Evolutionary conservation across 2,329 filamentous ascomycete species (phyloP), one percentile per base, ranked within the genome.

Genomic region (Fusarium oxysporum): DNA sequence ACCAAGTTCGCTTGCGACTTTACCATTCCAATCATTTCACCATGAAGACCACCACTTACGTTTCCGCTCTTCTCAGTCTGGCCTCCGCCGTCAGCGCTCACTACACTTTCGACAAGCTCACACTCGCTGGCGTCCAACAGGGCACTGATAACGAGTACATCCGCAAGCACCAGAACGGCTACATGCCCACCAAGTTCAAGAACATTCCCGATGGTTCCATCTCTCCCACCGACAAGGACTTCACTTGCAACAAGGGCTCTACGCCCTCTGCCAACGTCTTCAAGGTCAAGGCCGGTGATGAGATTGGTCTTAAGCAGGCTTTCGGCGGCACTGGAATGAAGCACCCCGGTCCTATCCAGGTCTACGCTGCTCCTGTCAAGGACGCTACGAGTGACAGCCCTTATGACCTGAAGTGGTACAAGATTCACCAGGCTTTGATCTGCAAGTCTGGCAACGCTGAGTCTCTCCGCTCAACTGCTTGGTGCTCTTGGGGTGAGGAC

Each of bases 171-270:
- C 37, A 66, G 50, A 66, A 66, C 38, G 62, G 61, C 12, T 66
- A 66, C 38, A 66, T 66, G 63, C 63, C 63, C 28, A 66, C 62
- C 43, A 66, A 66, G 44, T 66, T 66, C 63, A 66, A 66, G 62
- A 10, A 10, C 23, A 58, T 50, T 0, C 63, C 62, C 44, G 62
- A 45, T 6, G 63, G 63, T 19, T 66, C 63, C 2, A 66, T 66
- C 37, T 66, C 63, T 5, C 63, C 63, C 50, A 59, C 19, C 62
- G 63, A 66, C 13, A 66, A 66, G 44, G 63, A 66, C 50, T 66
- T 66, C 16, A 65, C 62, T 16, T 66, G 63, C 44, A 66, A 66
- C 62, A 66, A 66, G 50, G 45, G 45, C 12, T 65, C 61, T 11
- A 13, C 30, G 4, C 30, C 63, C 16, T 32, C 63, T 17, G 1